Conservation (phyloP, 495 filamentous ascomycete genomes). For the Chaetomidium leptoderma region DNA sequence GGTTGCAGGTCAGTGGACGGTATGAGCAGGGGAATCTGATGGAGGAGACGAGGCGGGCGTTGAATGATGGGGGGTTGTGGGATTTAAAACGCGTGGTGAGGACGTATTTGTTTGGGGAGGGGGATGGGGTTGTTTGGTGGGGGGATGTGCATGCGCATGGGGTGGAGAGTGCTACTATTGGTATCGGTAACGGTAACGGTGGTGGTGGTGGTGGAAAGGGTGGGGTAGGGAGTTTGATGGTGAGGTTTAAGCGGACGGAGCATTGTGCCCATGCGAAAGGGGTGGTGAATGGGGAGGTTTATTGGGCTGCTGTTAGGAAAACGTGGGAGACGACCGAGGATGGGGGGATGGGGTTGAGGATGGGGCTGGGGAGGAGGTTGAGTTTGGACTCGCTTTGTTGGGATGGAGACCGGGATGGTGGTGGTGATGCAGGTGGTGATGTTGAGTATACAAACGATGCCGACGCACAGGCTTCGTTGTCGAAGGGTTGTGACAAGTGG, state of each 20-base stretch:
- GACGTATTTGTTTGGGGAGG: conserved; percentile 37
- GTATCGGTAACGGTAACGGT: background rate
- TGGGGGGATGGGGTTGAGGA: conserved; percentile 9
- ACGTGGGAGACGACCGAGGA: conserved; percentile 23
- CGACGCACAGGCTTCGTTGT: no score
- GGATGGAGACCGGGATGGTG: background rate
- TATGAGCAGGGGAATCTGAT: background rate
- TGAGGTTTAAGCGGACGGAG: conserved; percentile 30
- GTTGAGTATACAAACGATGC: background rate
- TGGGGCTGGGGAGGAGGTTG: conserved; percentile 4
- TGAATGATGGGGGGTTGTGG: conserved; percentile 30
- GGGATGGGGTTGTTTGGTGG: conserved; percentile 34
- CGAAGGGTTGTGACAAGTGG: no score
- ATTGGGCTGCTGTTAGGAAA: conserved; percentile 26
- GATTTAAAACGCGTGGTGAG: conserved; percentile 11
- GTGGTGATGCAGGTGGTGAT: background rate
- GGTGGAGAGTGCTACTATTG: conserved; percentile 6
- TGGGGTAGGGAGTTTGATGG: conserved; percentile 24
- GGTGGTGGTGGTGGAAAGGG: background rate
- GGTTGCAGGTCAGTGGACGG: background rate
- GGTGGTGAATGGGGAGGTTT: conserved; percentile 20
- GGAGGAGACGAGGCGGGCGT: conserved; percentile 19
- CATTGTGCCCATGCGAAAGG: conserved; percentile 34
- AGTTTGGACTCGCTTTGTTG: conserved; percentile 4
- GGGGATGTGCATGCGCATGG: conserved; percentile 34